A percentile compares a stretch with the other conserved stretches of the same genome.
Conservation (phyloP, 1,284 basidiomycete genomes). For the Heterobasidion occidentale region DNA sequence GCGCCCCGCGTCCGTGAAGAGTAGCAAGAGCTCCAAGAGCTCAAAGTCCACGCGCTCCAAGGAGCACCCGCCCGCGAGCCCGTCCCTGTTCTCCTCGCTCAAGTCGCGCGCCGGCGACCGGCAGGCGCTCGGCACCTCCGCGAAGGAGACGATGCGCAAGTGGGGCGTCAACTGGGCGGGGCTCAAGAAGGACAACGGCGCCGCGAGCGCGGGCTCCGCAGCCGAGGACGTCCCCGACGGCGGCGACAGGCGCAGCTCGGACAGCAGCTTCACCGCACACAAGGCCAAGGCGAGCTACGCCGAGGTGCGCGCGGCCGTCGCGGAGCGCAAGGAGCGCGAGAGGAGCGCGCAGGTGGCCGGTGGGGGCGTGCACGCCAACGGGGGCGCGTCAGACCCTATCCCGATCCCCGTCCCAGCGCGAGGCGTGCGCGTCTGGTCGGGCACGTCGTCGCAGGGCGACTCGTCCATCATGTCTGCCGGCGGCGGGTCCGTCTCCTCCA, state of each 20-base stretch:
- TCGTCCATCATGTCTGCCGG: conserved; percentile 10
- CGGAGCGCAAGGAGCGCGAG: conserved; percentile 48
- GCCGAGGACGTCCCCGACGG: conserved; percentile 25
- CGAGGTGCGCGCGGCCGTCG: conserved; percentile 63
- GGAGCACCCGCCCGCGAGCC: background rate
- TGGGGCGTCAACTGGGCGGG: conserved; percentile 79
- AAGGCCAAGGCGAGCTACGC: conserved; percentile 53
- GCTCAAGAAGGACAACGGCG: conserved; percentile 42
- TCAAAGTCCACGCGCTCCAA: conserved; percentile 14
- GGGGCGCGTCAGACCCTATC: background rate
- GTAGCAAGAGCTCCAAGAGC: background rate
- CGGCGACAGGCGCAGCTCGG: conserved; percentile 32
- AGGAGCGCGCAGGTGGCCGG: conserved; percentile 11
- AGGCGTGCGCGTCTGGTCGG: too few species aligned
- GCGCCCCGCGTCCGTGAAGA: background rate
- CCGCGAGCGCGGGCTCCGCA: background rate
- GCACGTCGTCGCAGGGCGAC: conserved; percentile 16
- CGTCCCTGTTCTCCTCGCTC: conserved; percentile 56
- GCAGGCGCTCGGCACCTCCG: conserved; percentile 71
- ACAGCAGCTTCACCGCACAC: conserved; percentile 27
- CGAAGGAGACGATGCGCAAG: conserved; percentile 81
- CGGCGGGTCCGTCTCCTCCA: conserved; percentile 16
- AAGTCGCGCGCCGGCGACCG: conserved; percentile 76
- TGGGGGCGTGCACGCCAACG: background rate
- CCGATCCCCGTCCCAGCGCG: conserved; percentile 6